A percentile compares a stretch with the other conserved stretches of the same genome.
Conservation (phyloP, 768 basidiomycete species). For the Agaricus sinodeliciosus region DNA sequence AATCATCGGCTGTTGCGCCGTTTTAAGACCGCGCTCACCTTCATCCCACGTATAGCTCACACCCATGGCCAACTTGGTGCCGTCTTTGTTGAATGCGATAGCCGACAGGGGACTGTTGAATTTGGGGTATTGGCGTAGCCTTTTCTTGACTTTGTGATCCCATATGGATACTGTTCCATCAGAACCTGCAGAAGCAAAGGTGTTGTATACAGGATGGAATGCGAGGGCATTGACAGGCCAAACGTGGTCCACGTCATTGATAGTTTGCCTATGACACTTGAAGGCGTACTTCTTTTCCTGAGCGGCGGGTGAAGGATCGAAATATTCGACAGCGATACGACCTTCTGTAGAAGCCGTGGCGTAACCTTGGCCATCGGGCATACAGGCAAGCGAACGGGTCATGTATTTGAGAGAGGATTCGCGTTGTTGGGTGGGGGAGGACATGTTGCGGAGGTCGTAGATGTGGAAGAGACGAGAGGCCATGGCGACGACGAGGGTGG, state of each 20-base stretch:
- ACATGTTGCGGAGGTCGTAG: constrained; percentile 80
- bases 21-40: constrained; percentile 66
- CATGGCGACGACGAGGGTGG: constrained; percentile 88
- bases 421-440: constrained; percentile 65
- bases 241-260: constrained; percentile 89
- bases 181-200: constrained; percentile 93
- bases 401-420: constrained; percentile 95
- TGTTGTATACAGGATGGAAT: constrained; percentile 90
- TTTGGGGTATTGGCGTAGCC: constrained; percentile 84
- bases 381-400: constrained; percentile 87
- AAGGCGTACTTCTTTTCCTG: constrained; percentile 93
- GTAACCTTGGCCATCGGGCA: constrained; percentile 94
- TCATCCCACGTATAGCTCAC: constrained; percentile 90
- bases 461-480: constrained; percentile 87
- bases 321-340: constrained; percentile 95
- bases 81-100: constrained; percentile 79
- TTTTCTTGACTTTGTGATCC: constrained; percentile 96
- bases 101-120: constrained; percentile 71
- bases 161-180: constrained; percentile 93
- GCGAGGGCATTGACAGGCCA: constrained; percentile 96
- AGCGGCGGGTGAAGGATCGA: constrained; percentile 68
- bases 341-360: constrained; percentile 94
- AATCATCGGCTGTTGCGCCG: constrained; percentile 54
- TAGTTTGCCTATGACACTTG: constrained; percentile 90
- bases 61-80: constrained; percentile 75